Conservation (phyloP, 2,329 filamentous ascomycete genomes). For the Curvularia sp. region DNA sequence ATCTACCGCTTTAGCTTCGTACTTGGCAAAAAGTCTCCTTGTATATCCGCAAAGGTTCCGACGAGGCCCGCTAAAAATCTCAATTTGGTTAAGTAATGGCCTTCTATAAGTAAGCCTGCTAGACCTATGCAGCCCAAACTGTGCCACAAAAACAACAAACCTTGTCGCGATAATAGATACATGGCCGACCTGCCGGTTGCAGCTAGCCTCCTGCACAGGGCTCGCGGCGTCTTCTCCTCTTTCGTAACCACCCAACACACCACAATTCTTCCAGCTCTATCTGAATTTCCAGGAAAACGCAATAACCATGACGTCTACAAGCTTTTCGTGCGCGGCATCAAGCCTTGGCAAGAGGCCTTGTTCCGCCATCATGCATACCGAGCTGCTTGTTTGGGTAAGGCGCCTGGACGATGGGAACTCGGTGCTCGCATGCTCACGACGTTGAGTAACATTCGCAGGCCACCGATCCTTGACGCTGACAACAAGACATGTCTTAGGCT, state of each 20-base stretch:
- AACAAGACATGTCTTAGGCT: not conserved
- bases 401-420: slow-evolving; percentile 6
- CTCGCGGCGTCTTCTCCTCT: slow-evolving; percentile 12
- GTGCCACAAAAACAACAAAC: not conserved
- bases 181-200: slow-evolving; percentile 3
- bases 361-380: slow-evolving; percentile 17
- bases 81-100: too few species aligned
- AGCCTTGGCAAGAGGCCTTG: slow-evolving; percentile 21
- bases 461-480: not conserved
- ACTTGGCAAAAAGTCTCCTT: too few species aligned
- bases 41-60: too few species aligned
- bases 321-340: slow-evolving; percentile 21
- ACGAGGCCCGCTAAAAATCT: too few species aligned
- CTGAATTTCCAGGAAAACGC: not conserved
- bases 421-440: slow-evolving; percentile 3
- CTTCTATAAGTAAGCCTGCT: too few species aligned
- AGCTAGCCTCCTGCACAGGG: slow-evolving; percentile 9
- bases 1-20: too few species aligned
- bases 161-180: slow-evolving; percentile 5
- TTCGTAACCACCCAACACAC: slow-evolving; percentile 7
- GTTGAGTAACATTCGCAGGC: not conserved
- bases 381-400: slow-evolving; percentile 28
- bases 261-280: not conserved
- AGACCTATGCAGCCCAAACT: not conserved
- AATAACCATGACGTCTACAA: slow-evolving; percentile 31